Evolutionary conservation across 2,329 filamentous ascomycete genomes (phyloP), one percentile per base, ranked within the genome.

Genomic region (Epichloe baconii): DNA sequence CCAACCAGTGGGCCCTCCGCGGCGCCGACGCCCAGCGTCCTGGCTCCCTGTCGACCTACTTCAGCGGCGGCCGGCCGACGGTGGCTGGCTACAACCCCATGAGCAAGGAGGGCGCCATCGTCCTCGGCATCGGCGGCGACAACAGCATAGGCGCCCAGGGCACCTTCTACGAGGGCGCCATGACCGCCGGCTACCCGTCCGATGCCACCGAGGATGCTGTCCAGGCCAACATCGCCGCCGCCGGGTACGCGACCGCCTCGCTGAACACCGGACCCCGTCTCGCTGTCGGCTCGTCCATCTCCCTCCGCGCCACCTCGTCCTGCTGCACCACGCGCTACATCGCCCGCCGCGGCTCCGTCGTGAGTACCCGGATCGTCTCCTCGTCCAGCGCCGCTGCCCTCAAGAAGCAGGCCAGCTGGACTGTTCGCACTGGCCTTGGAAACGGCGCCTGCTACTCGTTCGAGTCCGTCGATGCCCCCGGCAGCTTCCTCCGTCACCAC

Each of bases 41-140:
- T 0, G 78, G 77, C 15, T 61, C 66, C 3, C 60, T 84, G 15
- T 73, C 75, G 3, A 83, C 80, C 0, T 83, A 73, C 64, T 85
- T 78, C 59, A 75, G 64, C 53, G 80, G 81, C 5, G 66, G 58
- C 1, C 76, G 80, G 3, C 80, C 80, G 4, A 69, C 51, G 6
- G 23, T 14, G 19, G 37, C n/a, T 38, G 57, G 57, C 47, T 59
- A 83, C 64, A 76, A 80, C 60, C 72, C 75, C 0, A 85, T 84
- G 81, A 68, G 58, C 55, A 82, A 83, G 56, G 80, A 85, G 59
- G 80, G 80, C 12, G 75, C 80, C 51, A 80, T 85, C 44, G 73
- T 84, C 52, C 77, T 84, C n/a, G 80, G 81, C n/a, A 82, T 83
- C 50, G 81, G 81, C n/a, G 81, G 81, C 7, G 81, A 84, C 57